Base-by-base conservation (phyloP, 768 basidiomycete genomes). In the Exsudoporus frostii region DNA sequence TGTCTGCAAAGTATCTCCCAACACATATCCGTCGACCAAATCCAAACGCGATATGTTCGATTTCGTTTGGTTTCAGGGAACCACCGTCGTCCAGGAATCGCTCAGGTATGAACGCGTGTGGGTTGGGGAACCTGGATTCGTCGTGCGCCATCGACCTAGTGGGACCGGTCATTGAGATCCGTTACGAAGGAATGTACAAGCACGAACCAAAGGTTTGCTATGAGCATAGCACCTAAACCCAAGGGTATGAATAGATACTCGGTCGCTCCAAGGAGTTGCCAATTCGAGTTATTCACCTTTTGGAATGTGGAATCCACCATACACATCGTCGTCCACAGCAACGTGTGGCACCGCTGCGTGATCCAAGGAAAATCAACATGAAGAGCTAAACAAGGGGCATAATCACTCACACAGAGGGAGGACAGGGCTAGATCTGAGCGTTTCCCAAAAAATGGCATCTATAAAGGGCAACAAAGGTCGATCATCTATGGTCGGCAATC, bases 251-350 rank as follows among this genome's bases (percentile, higher is more conserved):
- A 25, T 32, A 13, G 6, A n/a, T 7, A 1, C 24, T 32, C 15
- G 4, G 5, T 1, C 1, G 8, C 13, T n/a, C 25, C 0, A 7
- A 19, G 27, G n/a, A 22, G n/a, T 29, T 5, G 2, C n/a, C 0
- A 1, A 25, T 5, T 15, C 6, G 25, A 6, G 25, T 6, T 6
- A 49, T 13, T 43, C 7, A 57, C 60, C 50, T 50, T 73, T 73
- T 5, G 82, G 82, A 46, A 85, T 85, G 11, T 76, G 64, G 50
- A 78, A 78, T 19, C 75, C 73, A 25, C 63, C 59, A 48, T 76
- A 78, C 7, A 70, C 51, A 39, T 77, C 76, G 22, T 77, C 75
- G n/a, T 71, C 54, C 0, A 73, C 73, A 3, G 62, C 22, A 7
- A 54, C 44, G 51, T 69, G 71, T 1, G 71, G 64, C 7, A 72